Base-by-base conservation (phyloP, 2,329 filamentous ascomycete species). In the Microsporum audouinii region DNA sequence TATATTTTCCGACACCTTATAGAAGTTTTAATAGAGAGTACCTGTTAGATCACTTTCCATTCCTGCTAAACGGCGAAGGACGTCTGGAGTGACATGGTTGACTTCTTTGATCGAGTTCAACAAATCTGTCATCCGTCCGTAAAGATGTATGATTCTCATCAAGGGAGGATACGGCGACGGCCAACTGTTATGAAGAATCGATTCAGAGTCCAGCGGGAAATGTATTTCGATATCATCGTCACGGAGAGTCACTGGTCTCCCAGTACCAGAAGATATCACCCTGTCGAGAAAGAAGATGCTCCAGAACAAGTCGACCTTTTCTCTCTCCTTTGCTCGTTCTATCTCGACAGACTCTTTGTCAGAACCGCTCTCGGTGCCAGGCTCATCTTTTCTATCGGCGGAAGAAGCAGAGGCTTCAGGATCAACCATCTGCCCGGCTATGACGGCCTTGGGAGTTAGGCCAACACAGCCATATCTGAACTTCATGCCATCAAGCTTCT, bases 271-370 rank as follows among this genome's bases (percentile, higher is more conserved):
- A 0, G 90, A 95, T 31, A 95, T 92, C 63, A 92, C 87, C 23
- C 90, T 82, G 68, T 96, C 90, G 1, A 95, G 81, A 65, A 95
- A 87, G 71, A 95, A 95, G 8, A 95, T 87, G 2, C 89, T 86
- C 90, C 90, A 96, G 66, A 95, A 91, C 0, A 90, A 92, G 68
- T 95, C 89, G 49, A 90, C 85, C 14, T 89, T 83, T 69, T 95
- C 90, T 64, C 90, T 84, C 67, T 95, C 89, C 2, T 88, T 82
- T 5, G 75, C 67, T 83, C 86, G 65, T 77, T 80, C 71, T 82
- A 45, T 27, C n/a, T 27, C 31, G 17, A 56, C 23, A 36, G 83
- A 68, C 86, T 84, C 59, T 63, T 41, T 68, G 2, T 77, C 75
- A 12, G 76, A 75, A 51, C 77, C 75, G 64, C 78, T 76, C 1